Evolutionary conservation across 208 protist genomes (phyloP), one percentile per base, ranked within the genome.

Genomic region (Wallacemonas rigidus): DNA sequence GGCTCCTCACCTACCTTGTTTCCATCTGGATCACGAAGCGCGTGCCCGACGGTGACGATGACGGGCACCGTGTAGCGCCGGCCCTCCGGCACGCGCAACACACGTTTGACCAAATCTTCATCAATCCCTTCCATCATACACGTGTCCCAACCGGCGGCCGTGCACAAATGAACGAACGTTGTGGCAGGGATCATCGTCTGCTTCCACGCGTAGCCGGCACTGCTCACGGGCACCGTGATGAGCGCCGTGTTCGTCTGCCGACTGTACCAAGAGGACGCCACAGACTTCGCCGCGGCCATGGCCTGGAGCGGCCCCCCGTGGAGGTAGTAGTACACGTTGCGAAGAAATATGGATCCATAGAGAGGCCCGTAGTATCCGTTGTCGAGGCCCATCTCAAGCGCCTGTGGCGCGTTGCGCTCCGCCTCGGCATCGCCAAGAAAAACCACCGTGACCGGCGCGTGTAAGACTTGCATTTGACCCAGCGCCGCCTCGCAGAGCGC

Each of bases 111-210:
- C 3, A 85, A 72, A 9, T 74, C 83, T 51, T 95, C 90, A 68
- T 97, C 93, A 65, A 96, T 88, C 8, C 93, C 93, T 74, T 97
- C 93, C 78, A 97, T 82, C 51, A 92, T 76, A 55, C 81, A 84
- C 58, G 89, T 95, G 56, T 88, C 71, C 75, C 84, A 77, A 14
- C 88, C 86, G 0, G 86, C 82, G 4, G 87, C 83, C 9, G 85
- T 87, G 36, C 80, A 82, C 35, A 91, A 72, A 48, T 91, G 76
- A 44, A 93, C 38, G 68, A 97, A 97, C 1, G 76, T 90, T 1
- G 84, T 92, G 8, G 81, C 93, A 9, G 93, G 83, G 35, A 96
- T 86, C 88, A 97, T 94, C 12, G 78, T 77, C 67, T 96, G 90
- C 85, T 97, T 97, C 89, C 88, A 94, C 69, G 86, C 86, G 73